Base-by-base conservation (phyloP, 2,329 filamentous ascomycete genomes). In the Thielaviopsis populi region DNA sequence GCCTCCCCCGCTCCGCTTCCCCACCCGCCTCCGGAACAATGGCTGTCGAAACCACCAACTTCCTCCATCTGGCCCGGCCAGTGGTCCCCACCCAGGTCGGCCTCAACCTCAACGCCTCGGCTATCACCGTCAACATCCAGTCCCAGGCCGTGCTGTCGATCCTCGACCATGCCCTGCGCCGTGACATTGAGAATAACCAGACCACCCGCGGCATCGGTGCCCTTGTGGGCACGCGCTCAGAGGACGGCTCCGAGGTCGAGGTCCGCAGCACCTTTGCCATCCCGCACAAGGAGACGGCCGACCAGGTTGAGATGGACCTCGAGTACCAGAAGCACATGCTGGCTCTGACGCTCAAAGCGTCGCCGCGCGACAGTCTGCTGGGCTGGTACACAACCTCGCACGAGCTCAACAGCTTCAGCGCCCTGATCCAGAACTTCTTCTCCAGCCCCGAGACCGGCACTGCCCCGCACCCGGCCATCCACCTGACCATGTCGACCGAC, bases 311-410 rank as follows among this genome's bases (percentile, higher is more conserved):
- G 77, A 94, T 99, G 68, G 94, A 99, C 74, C 95, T 99, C 82
- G 94, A 99, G 77, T 99, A 97, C 78, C 94, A 99, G 79, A 97
- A 97, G 83, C 91, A 92, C 76, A 99, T 99, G 94, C 86, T 97
- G 65, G 87, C 89, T 66, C 80, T 99, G 70, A 92, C 96, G 74
- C 85, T 97, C 70, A 92, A 92, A 78, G 92, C 91, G 65, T 88
- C 91, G 75, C 94, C 94, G 61, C 89, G 91, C 76, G 94, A 99
- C 77, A 85, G 91, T 63, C 83, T 99, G 66, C 87, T 99, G 67
- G 94, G 94, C 72, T 99, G 94, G 94, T 99, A 99, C 79, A 95
- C 94, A 68, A 99, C 94, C 60, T 91, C 88, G 72, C 87, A 89
- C 75, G 92, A 97, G 77, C 84, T 99, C 73, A 97, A 99, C 84